These are phyloP conservation scores for Diplotaxis tenuifolia DNA, from an alignment of 345 rosid species.

Conservation along the genomic window DNA sequence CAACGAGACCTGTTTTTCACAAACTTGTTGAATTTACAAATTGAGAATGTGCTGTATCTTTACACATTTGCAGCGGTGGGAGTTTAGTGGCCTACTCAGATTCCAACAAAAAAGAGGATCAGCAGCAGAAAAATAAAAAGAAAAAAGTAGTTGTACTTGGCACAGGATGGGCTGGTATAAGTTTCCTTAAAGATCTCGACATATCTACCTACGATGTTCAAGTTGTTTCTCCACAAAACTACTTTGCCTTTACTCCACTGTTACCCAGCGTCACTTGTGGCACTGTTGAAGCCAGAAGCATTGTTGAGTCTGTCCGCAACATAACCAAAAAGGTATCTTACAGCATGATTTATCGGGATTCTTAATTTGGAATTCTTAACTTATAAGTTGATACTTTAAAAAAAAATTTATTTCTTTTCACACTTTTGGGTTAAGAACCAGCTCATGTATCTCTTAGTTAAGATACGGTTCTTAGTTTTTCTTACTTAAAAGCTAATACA, in stretches of 20 bases:
- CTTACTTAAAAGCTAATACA: too few relatives aligned
- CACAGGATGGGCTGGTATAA: constrained; percentile 94
- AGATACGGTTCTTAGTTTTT: too few relatives aligned
- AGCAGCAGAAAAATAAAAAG: constrained; percentile 54
- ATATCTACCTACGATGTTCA: constrained; percentile 69
- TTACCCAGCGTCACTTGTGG: constrained; percentile 98
- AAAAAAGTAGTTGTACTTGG: constrained; percentile 89
- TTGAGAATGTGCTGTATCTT: not conserved
- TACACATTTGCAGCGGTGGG: constrained; percentile 55
- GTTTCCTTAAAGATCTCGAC: constrained; percentile 85
- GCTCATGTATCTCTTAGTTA: too few relatives aligned
- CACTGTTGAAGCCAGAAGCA: constrained; percentile 94
- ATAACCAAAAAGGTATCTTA: constrained; percentile 82
- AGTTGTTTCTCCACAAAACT: constrained; percentile 89
- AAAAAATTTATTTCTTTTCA: too few relatives aligned
- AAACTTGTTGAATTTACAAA: not conserved
- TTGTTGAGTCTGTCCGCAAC: constrained; percentile 84
- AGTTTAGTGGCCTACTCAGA: constrained; percentile 73
- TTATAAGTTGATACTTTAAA: too few relatives aligned
- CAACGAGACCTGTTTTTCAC: not conserved
- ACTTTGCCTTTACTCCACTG: constrained; percentile 92
- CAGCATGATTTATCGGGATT: too few relatives aligned
- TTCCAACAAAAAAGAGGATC: constrained; percentile 40
- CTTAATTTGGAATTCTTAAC: too few relatives aligned
- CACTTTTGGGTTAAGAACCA: too few relatives aligned